Evolutionary conservation across 1,284 basidiomycete species (phyloP).

Genomic region (Coniferiporia weirii): DNA sequence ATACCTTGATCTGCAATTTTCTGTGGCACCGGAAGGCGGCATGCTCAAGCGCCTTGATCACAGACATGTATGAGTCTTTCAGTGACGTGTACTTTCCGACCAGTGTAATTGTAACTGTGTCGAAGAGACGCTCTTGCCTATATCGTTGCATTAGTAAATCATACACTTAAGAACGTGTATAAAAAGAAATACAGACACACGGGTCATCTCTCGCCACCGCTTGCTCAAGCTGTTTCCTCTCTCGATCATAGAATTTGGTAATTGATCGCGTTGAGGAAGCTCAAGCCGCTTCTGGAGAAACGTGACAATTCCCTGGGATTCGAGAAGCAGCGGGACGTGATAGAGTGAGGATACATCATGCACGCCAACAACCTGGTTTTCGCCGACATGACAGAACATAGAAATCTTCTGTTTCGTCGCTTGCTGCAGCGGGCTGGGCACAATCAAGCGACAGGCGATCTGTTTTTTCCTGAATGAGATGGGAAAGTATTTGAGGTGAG

Average conservation of each 20-base stretch:
- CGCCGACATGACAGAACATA: slow-evolving; percentile 97
- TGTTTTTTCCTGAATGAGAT: slow-evolving; percentile 27
- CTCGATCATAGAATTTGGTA: slow-evolving; percentile 47
- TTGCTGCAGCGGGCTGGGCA: slow-evolving; percentile 68
- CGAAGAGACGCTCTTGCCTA: slow-evolving; percentile 90
- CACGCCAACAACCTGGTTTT: slow-evolving; percentile 93
- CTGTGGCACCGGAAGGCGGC: slow-evolving; percentile 89
- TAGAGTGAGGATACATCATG: slow-evolving; percentile 98
- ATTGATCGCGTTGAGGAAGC: slow-evolving; percentile 56
- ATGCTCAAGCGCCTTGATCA: slow-evolving; percentile 96
- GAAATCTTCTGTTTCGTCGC: slow-evolving; percentile 94
- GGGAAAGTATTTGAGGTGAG: neutral
- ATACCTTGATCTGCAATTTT: slow-evolving; percentile 75
- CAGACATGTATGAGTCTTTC: slow-evolving; percentile 98
- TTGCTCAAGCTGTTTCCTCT: slow-evolving; percentile 63
- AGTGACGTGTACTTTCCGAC: slow-evolving; percentile 98
- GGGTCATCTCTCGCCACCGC: slow-evolving; percentile 83
- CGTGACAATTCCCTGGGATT: slow-evolving; percentile 86
- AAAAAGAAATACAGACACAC: slow-evolving; percentile 43
- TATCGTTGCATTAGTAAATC: slow-evolving; percentile 4
- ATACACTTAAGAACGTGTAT: neutral
- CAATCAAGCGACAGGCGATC: slow-evolving; percentile 88
- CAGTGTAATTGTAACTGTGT: slow-evolving; percentile 85
- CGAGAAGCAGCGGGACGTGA: slow-evolving; percentile 91
- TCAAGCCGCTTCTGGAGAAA: slow-evolving; percentile 83